Base-by-base conservation (phyloP, 2,329 filamentous ascomycete genomes). In the Volutella citrinella region DNA sequence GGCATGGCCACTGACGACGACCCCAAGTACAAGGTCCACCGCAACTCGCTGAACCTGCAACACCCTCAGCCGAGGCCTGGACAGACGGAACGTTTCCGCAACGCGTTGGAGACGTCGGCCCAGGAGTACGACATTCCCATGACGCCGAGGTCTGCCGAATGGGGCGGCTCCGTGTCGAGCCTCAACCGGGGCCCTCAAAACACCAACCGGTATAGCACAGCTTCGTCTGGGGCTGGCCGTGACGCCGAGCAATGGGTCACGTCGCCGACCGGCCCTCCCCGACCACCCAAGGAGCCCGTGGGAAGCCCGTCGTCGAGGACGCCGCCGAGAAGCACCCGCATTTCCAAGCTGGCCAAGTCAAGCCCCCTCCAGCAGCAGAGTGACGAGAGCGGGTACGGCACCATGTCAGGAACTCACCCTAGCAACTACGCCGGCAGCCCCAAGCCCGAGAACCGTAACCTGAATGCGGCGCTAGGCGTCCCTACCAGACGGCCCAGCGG, bases 11-110 rank as follows among this genome's bases (percentile, higher is more conserved):
- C 61, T 1, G 82, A 78, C 48, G 84, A 90, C 51, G 83, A 89
- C 48, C 84, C 85, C 28, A 90, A 90, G 60, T 90, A 90, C 60
- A 82, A 84, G 59, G 84, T 84, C 36, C 84, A 90, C 57, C 81
- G 86, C 48, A 87, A 90, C 63, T 89, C 84, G 17, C 60, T 90
- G 36, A 87, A 88, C 51, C 66, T 91, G 23, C 80, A 88, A 55
- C 86, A 91, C 59, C 86, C 86, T 6, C 85, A 90, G 57, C 86
- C 86, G 8, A 72, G 84, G 18, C 80, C 77, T 13, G 85, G 85
- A 1, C 80, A 85, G 36, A 87, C 82, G 1, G 78, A 84, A 55
- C 80, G 82, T 17, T 87, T 87, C 60, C 80, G 85, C 49, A 84
- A 77, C 17, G 78, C 82, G 2, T 70, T 90, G 14, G 86, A 91